A percentile compares a stretch with the other conserved stretches of the same genome.
phyloP scores from a whole-genome alignment of 345 rosid species.

The Gossypium longicalyx region DNA sequence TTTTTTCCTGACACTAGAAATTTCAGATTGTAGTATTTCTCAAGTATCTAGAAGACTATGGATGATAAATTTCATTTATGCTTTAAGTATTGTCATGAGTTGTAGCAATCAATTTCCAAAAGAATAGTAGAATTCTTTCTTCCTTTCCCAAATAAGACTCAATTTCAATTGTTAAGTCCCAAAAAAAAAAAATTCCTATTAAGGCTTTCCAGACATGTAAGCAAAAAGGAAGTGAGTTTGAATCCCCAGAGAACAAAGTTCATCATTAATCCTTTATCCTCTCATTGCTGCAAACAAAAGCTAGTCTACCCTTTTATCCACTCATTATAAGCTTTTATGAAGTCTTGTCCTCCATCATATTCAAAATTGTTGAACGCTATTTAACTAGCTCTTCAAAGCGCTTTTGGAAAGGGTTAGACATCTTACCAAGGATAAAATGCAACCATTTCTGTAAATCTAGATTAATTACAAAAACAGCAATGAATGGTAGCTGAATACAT shows the following conservation, averaged over 20 bases:
- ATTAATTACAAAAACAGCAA: background rate
- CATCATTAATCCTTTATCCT: background rate
- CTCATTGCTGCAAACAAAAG: background rate
- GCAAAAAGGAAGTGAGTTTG: background rate
- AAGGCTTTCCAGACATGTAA: background rate
- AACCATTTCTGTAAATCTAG: background rate
- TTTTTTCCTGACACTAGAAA: background rate
- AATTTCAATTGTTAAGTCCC: constrained; percentile 1
- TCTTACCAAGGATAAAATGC: background rate
- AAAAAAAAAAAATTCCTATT: background rate
- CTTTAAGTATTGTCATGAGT: background rate
- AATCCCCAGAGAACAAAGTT: background rate
- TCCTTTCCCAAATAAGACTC: background rate
- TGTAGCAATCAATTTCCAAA: background rate
- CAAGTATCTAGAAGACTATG: background rate
- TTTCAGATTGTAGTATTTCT: background rate
- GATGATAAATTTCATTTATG: background rate
- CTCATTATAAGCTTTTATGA: background rate
- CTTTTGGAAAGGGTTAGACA: background rate
- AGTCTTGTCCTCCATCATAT: background rate
- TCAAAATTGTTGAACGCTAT: background rate
- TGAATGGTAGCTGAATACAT: background rate
- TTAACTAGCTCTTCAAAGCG: background rate
- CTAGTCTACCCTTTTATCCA: background rate
- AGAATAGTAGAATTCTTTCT: background rate